A percentile compares a stretch with the other conserved stretches of the same genome.
Conservation (phyloP, 352 stramenopile species). For the Phytophthora pisi region DNA sequence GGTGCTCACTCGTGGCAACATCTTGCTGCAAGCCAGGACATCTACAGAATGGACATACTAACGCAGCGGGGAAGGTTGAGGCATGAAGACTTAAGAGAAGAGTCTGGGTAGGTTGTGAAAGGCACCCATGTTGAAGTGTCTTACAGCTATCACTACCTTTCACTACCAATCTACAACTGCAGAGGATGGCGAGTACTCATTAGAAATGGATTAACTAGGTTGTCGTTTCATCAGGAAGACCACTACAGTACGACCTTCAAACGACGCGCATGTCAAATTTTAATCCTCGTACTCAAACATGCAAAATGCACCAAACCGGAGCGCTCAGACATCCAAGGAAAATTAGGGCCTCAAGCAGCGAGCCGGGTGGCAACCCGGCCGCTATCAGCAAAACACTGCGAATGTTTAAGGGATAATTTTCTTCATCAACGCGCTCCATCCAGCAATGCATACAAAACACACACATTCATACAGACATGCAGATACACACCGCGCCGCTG, state of each 20-base stretch:
- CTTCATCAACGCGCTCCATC: constrained; percentile 74
- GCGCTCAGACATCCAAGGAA: constrained; percentile 70
- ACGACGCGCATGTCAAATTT: constrained; percentile 81
- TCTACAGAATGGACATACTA: constrained; percentile 6
- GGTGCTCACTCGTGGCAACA: constrained; percentile 26
- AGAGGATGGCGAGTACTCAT: constrained; percentile 58
- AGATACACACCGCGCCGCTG: constrained; percentile 16
- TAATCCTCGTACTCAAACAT: constrained; percentile 61
- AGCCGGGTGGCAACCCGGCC: constrained; percentile 61
- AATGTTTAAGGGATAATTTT: constrained; percentile 84
- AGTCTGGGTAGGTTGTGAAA: not conserved
- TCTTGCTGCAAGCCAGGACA: constrained; percentile 3
- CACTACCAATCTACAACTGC: constrained; percentile 12
- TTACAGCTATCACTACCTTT: constrained; percentile 3
- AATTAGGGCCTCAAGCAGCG: constrained; percentile 67
- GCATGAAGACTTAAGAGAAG: not conserved
- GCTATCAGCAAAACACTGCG: constrained; percentile 86
- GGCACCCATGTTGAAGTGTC: not conserved
- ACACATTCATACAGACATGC: constrained; percentile 3
- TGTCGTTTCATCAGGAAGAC: constrained; percentile 77
- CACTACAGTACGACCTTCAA: constrained; percentile 64
- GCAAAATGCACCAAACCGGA: constrained; percentile 15
- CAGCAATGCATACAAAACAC: not conserved
- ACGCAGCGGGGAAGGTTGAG: not conserved
- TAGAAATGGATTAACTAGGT: constrained; percentile 82